phyloP scores from a whole-genome alignment of 129 eudicot species.

The Tagetes patula region DNA sequence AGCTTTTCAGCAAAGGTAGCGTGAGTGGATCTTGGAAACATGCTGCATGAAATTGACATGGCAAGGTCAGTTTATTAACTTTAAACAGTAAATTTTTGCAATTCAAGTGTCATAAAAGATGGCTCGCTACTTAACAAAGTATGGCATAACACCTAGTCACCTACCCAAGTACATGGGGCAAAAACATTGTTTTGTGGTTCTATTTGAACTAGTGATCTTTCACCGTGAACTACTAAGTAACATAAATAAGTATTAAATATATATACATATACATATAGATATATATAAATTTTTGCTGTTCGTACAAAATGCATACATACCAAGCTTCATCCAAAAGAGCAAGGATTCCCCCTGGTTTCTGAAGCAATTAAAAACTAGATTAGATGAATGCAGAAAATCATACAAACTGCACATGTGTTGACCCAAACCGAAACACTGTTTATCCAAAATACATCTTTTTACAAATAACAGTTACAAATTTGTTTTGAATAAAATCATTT shows the following conservation, averaged over 20 bases:
- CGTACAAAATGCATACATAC: constrained; percentile 43
- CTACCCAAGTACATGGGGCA: not conserved
- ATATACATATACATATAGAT: not conserved
- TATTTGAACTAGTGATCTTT: constrained; percentile 16
- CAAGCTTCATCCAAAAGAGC: constrained; percentile 98
- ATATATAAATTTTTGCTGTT: constrained; percentile 6
- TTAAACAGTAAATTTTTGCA: not conserved
- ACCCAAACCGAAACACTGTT: not conserved
- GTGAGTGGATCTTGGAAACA: constrained; percentile 94
- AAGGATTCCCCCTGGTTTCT: constrained; percentile 96
- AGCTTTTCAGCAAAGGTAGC: constrained; percentile 80
- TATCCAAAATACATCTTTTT: not conserved
- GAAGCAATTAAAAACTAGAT: constrained; percentile 35
- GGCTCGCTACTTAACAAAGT: not conserved
- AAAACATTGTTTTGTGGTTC: not conserved
- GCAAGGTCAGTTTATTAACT: constrained; percentile 16
- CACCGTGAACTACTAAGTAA: constrained; percentile 7
- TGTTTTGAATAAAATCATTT: not conserved
- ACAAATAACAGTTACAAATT: not conserved
- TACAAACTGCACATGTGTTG: not conserved
- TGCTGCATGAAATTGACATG: constrained; percentile 46
- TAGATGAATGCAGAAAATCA: constrained; percentile 15
- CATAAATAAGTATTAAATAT: not conserved
- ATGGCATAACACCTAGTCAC: not conserved
- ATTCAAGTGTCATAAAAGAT: constrained; percentile 6